Evolutionary conservation across 805 yeast species (phyloP).

Genomic region (Saccharomycopsis sp.): DNA sequence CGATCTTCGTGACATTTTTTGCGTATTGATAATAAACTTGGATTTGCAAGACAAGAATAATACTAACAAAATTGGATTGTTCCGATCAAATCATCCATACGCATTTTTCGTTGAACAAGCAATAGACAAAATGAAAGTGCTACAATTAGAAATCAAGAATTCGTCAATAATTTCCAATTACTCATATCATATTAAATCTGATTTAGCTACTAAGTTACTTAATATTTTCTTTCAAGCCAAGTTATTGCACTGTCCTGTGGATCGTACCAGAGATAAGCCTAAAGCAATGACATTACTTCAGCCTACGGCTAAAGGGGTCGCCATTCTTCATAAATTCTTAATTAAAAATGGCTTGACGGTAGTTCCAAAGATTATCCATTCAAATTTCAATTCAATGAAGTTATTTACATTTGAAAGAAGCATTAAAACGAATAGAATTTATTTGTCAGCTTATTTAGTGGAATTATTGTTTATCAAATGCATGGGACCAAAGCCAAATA

Average conservation of each 20-base stretch:
- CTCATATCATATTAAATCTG: constrained; percentile 45
- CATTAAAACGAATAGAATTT: constrained; percentile 46
- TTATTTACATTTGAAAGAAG: constrained; percentile 63
- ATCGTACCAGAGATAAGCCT: constrained; percentile 51
- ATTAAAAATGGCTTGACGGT: constrained; percentile 44
- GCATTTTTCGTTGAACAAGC: constrained; percentile 50
- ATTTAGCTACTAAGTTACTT: constrained; percentile 42
- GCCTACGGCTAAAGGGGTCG: constrained; percentile 89
- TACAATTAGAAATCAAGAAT: constrained; percentile 43
- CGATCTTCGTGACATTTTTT: constrained; percentile 14
- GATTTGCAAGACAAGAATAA: constrained; percentile 5
- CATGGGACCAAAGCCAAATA: constrained; percentile 61
- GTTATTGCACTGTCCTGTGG: constrained; percentile 67
- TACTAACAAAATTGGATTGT: constrained; percentile 14
- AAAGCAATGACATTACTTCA: constrained; percentile 46
- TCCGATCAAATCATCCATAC: constrained; percentile 36
- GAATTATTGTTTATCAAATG: constrained; percentile 53
- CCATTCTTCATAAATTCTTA: constrained; percentile 56
- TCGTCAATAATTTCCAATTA: constrained; percentile 46
- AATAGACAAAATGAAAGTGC: constrained; percentile 39
- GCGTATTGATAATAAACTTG: constrained; percentile 14
- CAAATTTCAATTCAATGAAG: constrained; percentile 65
- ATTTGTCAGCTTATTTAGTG: constrained; percentile 58
- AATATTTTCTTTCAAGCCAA: constrained; percentile 51
- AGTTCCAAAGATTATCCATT: constrained; percentile 42